Evolutionary conservation across 371 early-diverging fungal genomes (phyloP), one percentile per base, ranked within the genome.

Genomic region (Mortierella sp.): DNA sequence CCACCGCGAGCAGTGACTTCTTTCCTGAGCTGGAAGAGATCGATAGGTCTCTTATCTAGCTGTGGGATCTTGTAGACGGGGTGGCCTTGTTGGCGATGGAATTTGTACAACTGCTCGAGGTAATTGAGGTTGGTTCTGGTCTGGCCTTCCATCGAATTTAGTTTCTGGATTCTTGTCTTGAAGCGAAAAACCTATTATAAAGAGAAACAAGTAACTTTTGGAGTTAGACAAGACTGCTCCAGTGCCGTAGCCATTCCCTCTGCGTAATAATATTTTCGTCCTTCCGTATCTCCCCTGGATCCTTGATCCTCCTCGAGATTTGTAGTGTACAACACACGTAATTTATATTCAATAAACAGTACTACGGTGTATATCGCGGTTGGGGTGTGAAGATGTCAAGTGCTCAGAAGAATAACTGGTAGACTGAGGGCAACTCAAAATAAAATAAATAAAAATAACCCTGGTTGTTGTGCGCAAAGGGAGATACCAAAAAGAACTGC

Each of bases 101-200:
- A 98, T 78, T 92, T 90, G 80, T 92, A 90, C 23, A 98, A 86
- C 83, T 95, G 95, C 69, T 97, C 96, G 55, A 95, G 85, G 79
- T 96, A 98, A 82, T 96, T 96, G 65, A 96, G 89, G 42, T 92
- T 93, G 23, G 93, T 88, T 51, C 98, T 88, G 7, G 96, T 95
- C 72, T 90, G 89, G 32, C 97, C 98, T 65, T 96, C 96, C 88
- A 98, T 93, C 31, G 92, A 90, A 83, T 96, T 97, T 31, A 98
- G 88, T 76, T 92, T 91, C 83, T 97, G 97, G 29, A 93, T 88
- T 37, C 98, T 89, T 29, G 98, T 96, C 54, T 89, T 86, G 85
- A 98, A 97, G 64, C 92, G 90, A 83, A 98, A 98, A 28, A 80
- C 86, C 96, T 97, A 87, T 29, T 23, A 45, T 1, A n/a, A 53